Base-by-base conservation (phyloP, 1,284 basidiomycete genomes). In the Cutaneotrichosporon curvatum region DNA sequence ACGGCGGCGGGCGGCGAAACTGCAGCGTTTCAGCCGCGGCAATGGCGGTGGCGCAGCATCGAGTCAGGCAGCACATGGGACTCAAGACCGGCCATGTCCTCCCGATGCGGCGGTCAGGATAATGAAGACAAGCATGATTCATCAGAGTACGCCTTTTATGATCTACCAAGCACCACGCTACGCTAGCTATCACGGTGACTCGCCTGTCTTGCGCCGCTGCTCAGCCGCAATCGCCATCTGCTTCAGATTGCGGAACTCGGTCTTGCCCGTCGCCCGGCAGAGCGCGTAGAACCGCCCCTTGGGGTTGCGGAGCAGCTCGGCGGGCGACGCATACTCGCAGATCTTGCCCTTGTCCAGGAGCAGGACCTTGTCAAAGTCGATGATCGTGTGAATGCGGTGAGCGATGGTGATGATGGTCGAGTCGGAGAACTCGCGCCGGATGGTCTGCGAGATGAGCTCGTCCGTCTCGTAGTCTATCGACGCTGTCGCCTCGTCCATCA, bases 401-500 rank as follows among this genome's bases (percentile, higher is more conserved):
- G 82, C 81, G 48, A 83, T 82, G 11, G 74, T 75, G 20, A 71
- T 35, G 39, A 72, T 79, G 0, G 81, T 82, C 48, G 77, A 78
- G 18, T 78, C 74, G 10, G 75, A 73, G 50, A 82, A 81, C 73
- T 62, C 78, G 70, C 71, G 55, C 16, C 69, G 55, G 43, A 73
- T 73, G 3, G 73, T 73, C 45, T 67, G 67, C 22, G 64, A 70
- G 50, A 74, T 84, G 28, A 69, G 55, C 45, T 63, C 69, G 53
- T 75, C 74, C 2, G 73, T 75, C 48, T 85, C 83, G 65, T 87
- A 59, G 35, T 70, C 70, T 45, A 71, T 62, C 12, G 56, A 81
- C 33, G 82, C 83, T 16, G 83, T 85, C 43, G 83, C 82, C 80
- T 79, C 86, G 65, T 89, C 85, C 82, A 88, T 87, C 50, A 89